Evolutionary conservation across 2,329 filamentous ascomycete species (phyloP), one percentile per base, ranked within the genome.

Genomic region (Nothopassalora personata): DNA sequence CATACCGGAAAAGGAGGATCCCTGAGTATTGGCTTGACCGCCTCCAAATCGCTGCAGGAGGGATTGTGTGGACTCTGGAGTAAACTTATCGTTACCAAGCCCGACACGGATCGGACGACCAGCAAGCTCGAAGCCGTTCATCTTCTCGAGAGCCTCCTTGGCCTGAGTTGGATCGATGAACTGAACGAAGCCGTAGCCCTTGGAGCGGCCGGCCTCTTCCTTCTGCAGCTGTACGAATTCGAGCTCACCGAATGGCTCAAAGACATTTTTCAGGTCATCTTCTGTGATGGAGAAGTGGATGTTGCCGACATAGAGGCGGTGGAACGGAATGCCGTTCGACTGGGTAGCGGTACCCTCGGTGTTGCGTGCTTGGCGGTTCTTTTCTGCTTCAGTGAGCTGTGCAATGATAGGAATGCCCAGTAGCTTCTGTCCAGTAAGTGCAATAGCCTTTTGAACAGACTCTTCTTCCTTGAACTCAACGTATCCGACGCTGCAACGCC

Each of bases 51-150:
- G 91, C 80, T 95, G 91, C 73, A 96, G 81, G 74, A 96, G 85
- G 78, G 90, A 92, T 75, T 91, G 89, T 77, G 91, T 96, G 77
- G 91, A 94, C 80, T 97, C 94, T 72, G 92, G 89, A 77, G 92
- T 97, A 79, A 97, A 97, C 85, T 97, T 97, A 89, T 99, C 94
- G 81, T 97, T 99, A 78, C 94, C 94, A 80, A 99, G 90, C 77
- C 94, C 94, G 76, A 99, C 95, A 74, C 94, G 91, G 75, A 99
- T 97, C 65, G 92, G 91, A 74, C 94, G 92, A 77, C 92, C 92
- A 71, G 94, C 94, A 68, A 99, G 86, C 78, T 97, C 94, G 79
- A 97, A 99, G 65, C 93, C 92, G 77, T 99, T 99, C 93, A 99
- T 97, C 79, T 97, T 96, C 76, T 97, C 91, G 65, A 99, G 81